Percentiles rank a stretch among this genome's conserved stretches.
These are phyloP conservation scores for Pugionium cornutum DNA, from an alignment of 345 rosid genomes.

Conservation along the genomic window DNA sequence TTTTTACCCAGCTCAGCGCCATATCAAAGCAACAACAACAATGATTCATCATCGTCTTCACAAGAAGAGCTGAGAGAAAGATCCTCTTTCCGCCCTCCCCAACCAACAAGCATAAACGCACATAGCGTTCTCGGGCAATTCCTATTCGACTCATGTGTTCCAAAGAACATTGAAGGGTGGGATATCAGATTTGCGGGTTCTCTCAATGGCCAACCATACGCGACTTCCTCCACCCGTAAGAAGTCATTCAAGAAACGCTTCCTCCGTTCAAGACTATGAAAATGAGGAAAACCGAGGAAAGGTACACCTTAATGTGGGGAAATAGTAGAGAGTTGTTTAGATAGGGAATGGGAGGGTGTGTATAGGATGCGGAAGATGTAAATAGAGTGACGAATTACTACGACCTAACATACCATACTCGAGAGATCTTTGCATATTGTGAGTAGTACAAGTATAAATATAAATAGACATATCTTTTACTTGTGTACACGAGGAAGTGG, in stretches of 20 bases:
- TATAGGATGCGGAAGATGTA: conserved; percentile 36
- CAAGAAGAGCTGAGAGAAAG: conserved; percentile 58
- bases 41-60: conserved; percentile 43
- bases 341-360: conserved; percentile 21
- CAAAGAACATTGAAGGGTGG: conserved; percentile 96
- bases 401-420: conserved; percentile 31
- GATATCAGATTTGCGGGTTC: conserved; percentile 80
- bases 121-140: conserved; percentile 84
- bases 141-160: conserved; percentile 84
- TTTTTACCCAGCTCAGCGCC: conserved; percentile 75
- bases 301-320: conserved; percentile 5
- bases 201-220: conserved; percentile 67
- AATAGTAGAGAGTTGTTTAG: conserved; percentile 32
- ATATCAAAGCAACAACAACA: conserved; percentile 40
- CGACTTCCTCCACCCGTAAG: conserved; percentile 54
- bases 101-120: conserved; percentile 66
- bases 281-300: neutral
- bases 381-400: conserved; percentile 31
- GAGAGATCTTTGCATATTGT: conserved; percentile 29
- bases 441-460: conserved; percentile 28
- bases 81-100: conserved; percentile 44
- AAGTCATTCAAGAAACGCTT: conserved; percentile 50
- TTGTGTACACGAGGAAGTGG: conserved; percentile 8
- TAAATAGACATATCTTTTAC: conserved; percentile 30
- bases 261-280: conserved; percentile 68